phyloP scores from a whole-genome alignment of 495 filamentous ascomycete genomes.

The Xylaria curta region DNA sequence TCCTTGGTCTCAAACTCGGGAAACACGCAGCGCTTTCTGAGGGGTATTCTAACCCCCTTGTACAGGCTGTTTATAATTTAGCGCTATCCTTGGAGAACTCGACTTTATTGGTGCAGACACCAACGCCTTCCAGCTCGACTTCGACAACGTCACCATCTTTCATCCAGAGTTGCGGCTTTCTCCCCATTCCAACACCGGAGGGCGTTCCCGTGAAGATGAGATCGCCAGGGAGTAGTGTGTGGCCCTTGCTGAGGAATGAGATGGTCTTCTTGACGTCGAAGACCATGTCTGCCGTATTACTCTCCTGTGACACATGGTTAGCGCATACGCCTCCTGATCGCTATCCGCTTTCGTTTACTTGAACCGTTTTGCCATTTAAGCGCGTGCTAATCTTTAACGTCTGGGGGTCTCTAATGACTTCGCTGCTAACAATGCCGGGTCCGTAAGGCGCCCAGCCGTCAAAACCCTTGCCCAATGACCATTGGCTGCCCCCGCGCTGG shows the following conservation, averaged over 20 bases:
- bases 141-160: slow-evolving; percentile 83
- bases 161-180: slow-evolving; percentile 75
- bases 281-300: slow-evolving; percentile 80
- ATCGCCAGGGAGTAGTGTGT: slow-evolving; percentile 79
- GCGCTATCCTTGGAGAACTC: slow-evolving; percentile 64
- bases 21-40: too few relatives aligned
- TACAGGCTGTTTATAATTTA: slow-evolving; percentile 53
- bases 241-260: slow-evolving; percentile 76
- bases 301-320: slow-evolving; percentile 51
- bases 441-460: slow-evolving; percentile 91
- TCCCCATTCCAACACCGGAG: slow-evolving; percentile 79
- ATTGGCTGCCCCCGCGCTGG: slow-evolving; percentile 78
- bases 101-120: slow-evolving; percentile 74
- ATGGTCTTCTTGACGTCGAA: slow-evolving; percentile 78
- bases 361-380: slow-evolving; percentile 74
- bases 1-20: too few relatives aligned
- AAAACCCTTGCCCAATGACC: slow-evolving; percentile 83
- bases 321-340: background rate
- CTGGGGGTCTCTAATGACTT: slow-evolving; percentile 74
- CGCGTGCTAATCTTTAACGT: slow-evolving; percentile 68
- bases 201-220: slow-evolving; percentile 89
- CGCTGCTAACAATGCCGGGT: slow-evolving; percentile 74
- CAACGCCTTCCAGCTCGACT: slow-evolving; percentile 73
- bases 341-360: slow-evolving; percentile 41
- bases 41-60: background rate